Evolutionary conservation across 169 alveolate genomes (phyloP).

Genomic region (Plasmodium adleri): DNA sequence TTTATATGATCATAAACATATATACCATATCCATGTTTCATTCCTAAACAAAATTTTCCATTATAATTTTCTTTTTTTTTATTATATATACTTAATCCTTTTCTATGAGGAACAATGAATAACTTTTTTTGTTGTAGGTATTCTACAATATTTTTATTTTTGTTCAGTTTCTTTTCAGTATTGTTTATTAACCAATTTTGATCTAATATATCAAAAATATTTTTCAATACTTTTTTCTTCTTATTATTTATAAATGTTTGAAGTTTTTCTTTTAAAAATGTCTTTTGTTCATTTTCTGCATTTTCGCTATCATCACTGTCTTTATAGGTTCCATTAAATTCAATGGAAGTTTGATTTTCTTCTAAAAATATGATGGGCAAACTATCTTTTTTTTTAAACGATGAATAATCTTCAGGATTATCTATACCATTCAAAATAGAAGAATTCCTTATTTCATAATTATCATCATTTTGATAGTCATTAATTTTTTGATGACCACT

Average conservation of each 20-base stretch:
- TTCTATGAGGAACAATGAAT: constrained; percentile 50
- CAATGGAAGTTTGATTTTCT: not conserved
- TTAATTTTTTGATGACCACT: too few species aligned
- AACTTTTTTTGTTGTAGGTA: constrained; percentile 45
- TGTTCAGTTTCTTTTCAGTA: constrained; percentile 25
- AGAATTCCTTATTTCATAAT: too few species aligned
- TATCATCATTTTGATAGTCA: too few species aligned
- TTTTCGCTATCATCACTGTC: constrained; percentile 11
- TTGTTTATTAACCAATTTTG: constrained; percentile 40
- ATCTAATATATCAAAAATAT: constrained; percentile 48
- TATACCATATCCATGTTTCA: constrained; percentile 76
- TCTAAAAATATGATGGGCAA: not conserved
- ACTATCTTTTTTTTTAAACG: not conserved
- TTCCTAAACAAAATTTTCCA: constrained; percentile 69
- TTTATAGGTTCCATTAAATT: not conserved
- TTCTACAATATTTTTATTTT: constrained; percentile 65
- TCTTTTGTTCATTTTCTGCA: not conserved
- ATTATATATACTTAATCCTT: constrained; percentile 66
- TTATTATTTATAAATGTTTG: constrained; percentile 16
- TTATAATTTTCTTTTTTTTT: constrained; percentile 69
- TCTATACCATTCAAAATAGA: not conserved
- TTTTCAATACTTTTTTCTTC: constrained; percentile 39
- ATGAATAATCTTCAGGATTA: not conserved
- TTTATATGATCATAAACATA: constrained; percentile 56
- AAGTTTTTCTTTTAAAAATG: constrained; percentile 27